Conservation (phyloP, 2,329 filamentous ascomycete genomes). For the Dendrostoma leiphaemia region DNA sequence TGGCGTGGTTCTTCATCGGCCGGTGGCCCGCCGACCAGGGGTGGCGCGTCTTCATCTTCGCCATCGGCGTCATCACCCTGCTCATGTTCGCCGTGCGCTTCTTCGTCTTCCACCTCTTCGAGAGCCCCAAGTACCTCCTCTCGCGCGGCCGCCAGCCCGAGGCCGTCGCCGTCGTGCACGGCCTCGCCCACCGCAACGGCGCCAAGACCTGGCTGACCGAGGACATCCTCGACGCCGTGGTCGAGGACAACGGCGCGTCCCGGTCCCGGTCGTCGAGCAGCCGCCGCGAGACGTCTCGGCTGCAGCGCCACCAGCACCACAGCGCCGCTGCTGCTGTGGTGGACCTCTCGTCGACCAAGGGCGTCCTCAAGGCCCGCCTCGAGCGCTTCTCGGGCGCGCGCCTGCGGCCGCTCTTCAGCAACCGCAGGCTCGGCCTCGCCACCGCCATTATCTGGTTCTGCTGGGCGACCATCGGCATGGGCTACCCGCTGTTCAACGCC, state of each 20-base stretch:
- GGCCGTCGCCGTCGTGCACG: slow-evolving; percentile 77
- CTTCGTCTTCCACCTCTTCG: slow-evolving; percentile 77
- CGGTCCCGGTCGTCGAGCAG: too few relatives aligned
- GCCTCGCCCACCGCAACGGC: slow-evolving; percentile 70
- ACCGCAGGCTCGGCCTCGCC: slow-evolving; percentile 48
- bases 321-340: slow-evolving; percentile 11
- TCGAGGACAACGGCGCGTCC: slow-evolving; percentile 33
- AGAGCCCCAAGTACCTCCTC: slow-evolving; percentile 82
- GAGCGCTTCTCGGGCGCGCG: slow-evolving; percentile 65
- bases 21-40: slow-evolving; percentile 67
- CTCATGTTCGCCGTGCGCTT: slow-evolving; percentile 77
- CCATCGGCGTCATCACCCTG: slow-evolving; percentile 71
- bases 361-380: slow-evolving; percentile 57
- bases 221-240: slow-evolving; percentile 61
- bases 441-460: slow-evolving; percentile 69
- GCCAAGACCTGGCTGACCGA: slow-evolving; percentile 74
- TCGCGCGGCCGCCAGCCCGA: slow-evolving; percentile 74
- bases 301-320: neutral
- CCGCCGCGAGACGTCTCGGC: neutral
- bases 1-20: slow-evolving; percentile 75
- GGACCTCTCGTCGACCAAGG: slow-evolving; percentile 28
- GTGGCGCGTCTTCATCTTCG: slow-evolving; percentile 73
- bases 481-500: slow-evolving; percentile 84
- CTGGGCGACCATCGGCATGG: slow-evolving; percentile 82
- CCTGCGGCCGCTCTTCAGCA: slow-evolving; percentile 64